Evolutionary conservation across 305 asterid species (phyloP).

Genomic region (Fraxinus greggii): DNA sequence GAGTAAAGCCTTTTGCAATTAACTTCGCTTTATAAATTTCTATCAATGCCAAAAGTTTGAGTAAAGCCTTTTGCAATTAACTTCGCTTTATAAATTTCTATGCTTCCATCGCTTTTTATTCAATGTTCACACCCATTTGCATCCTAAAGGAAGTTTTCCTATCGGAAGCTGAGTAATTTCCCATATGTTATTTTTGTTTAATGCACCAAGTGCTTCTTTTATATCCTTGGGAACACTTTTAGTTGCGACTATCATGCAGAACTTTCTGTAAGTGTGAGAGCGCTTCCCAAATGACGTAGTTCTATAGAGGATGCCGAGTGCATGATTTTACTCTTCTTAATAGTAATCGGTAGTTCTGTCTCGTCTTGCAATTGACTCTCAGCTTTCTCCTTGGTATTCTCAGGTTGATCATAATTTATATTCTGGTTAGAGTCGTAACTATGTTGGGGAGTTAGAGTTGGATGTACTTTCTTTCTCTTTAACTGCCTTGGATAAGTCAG

Average conservation of each 20-base stretch:
- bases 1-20: not conserved
- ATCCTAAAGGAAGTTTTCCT: not conserved
- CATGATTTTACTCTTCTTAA: not conserved
- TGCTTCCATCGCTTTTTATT: not conserved
- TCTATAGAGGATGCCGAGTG: not conserved
- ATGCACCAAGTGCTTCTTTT: not conserved
- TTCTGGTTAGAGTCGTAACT: too few species aligned
- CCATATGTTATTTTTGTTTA: too few species aligned
- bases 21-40: not conserved
- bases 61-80: not conserved
- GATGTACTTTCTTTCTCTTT: not conserved
- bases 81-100: not conserved
- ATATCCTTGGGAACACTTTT: not conserved
- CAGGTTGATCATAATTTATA: too few species aligned
- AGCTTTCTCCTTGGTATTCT: too few species aligned
- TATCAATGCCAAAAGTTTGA: not conserved
- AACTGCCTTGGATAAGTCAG: not conserved
- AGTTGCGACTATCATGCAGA: not conserved
- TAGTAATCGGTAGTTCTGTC: not conserved
- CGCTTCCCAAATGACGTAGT: not conserved
- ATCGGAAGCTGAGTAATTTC: not conserved
- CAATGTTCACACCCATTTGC: not conserved
- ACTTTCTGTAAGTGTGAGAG: not conserved
- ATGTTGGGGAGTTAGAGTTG: too few species aligned
- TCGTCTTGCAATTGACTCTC: too few species aligned